phyloP scores from a whole-genome alignment of 148 eudicot species.

The Vaccinium corymbosum region DNA sequence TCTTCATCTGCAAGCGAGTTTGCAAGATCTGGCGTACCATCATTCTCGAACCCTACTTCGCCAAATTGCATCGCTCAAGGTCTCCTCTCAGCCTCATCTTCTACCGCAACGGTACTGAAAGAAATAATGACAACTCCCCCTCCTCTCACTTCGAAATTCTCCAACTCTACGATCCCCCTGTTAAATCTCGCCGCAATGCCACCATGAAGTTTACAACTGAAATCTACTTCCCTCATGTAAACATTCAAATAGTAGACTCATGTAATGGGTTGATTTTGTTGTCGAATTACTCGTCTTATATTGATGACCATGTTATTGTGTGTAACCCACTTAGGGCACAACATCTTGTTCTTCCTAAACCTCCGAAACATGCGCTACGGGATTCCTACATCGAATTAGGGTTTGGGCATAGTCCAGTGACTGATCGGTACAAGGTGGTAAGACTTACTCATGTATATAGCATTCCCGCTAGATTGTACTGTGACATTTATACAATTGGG shows the following conservation, averaged over 20 bases:
- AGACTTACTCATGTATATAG: neutral
- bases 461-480: neutral
- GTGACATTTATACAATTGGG: neutral
- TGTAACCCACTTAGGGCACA: conserved; percentile 1
- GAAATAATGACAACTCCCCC: too few relatives aligned
- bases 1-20: neutral
- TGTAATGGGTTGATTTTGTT: neutral
- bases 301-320: neutral
- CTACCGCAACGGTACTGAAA: neutral
- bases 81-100: neutral
- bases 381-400: neutral
- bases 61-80: conserved; percentile 1
- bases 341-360: neutral
- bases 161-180: neutral
- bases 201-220: neutral
- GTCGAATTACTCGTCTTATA: neutral
- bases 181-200: too few relatives aligned
- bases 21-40: neutral
- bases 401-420: neutral
- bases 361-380: neutral
- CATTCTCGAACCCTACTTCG: neutral
- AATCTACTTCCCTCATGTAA: neutral
- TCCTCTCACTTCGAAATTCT: neutral
- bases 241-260: neutral
- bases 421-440: neutral